These are phyloP conservation scores for Pyrenophora seminiperda DNA, from an alignment of 2,329 filamentous ascomycete species.

Conservation along the genomic window DNA sequence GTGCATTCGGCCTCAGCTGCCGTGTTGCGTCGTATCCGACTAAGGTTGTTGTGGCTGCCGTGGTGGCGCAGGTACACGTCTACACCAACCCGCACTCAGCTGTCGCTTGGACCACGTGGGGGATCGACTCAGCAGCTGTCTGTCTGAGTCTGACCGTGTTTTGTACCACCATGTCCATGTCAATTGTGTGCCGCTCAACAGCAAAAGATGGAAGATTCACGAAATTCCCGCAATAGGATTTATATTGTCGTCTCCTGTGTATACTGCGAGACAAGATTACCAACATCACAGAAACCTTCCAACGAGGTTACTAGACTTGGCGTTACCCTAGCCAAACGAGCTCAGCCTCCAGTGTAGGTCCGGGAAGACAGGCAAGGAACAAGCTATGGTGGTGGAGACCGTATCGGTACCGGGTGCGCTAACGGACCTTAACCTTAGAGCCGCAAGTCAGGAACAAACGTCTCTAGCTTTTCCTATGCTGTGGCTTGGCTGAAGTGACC, in stretches of 20 bases:
- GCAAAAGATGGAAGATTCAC: background rate
- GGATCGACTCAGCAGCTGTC: constrained; percentile 12
- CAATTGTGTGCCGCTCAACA: background rate
- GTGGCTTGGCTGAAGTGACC: constrained; percentile 7
- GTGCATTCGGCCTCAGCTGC: background rate
- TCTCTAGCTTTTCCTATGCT: constrained; percentile 3
- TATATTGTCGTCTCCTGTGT: background rate
- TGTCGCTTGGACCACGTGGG: constrained; percentile 24
- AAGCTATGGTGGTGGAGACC: constrained; percentile 7
- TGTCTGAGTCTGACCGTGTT: no score
- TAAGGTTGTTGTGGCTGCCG: background rate
- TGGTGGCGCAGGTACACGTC: constrained; percentile 7
- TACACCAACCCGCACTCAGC: background rate
- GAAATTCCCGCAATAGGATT: no score
- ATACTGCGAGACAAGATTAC: background rate
- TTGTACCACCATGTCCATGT: constrained; percentile 9
- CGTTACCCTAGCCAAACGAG: background rate
- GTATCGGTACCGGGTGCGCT: constrained; percentile 11
- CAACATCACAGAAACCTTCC: background rate
- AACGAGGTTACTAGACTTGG: constrained; percentile 1
- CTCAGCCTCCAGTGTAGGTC: background rate
- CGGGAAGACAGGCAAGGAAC: constrained; percentile 3
- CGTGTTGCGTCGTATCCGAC: background rate
- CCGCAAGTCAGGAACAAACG: constrained; percentile 11
- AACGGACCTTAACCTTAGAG: constrained; percentile 5